These are phyloP conservation scores for Hypholoma sublateritium DNA, from an alignment of 768 basidiomycete genomes.

Conservation along the genomic window DNA sequence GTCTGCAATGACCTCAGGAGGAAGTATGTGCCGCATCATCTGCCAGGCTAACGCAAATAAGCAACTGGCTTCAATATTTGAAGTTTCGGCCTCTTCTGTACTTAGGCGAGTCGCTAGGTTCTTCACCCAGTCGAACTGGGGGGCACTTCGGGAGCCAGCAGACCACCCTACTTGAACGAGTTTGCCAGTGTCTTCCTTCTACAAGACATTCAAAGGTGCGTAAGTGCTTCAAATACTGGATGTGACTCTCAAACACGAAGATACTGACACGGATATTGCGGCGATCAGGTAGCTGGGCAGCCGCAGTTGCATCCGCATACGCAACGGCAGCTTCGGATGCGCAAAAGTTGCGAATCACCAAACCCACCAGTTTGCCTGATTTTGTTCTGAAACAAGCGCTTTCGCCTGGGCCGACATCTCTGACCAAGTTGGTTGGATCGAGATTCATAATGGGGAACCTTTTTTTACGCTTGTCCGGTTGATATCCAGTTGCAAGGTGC, in stretches of 20 bases:
- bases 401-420: not conserved
- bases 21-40: not conserved
- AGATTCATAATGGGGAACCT: too few relatives aligned
- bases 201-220: not conserved
- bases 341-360: not conserved
- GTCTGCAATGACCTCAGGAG: not conserved
- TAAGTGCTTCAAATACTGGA: not conserved
- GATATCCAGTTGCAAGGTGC: too few relatives aligned
- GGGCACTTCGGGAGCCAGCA: not conserved
- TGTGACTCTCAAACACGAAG: not conserved
- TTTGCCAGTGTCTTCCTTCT: not conserved
- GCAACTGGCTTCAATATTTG: not conserved
- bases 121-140: too few relatives aligned
- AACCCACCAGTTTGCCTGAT: not conserved
- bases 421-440: not conserved
- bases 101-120: too few relatives aligned
- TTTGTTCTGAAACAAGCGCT: not conserved
- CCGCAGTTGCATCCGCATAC: not conserved
- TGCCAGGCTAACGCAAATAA: not conserved
- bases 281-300: not conserved
- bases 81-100: too few relatives aligned
- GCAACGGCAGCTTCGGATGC: not conserved
- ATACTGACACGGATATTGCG: not conserved
- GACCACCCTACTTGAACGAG: not conserved
- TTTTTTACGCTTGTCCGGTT: too few relatives aligned